Conservation (phyloP, 768 basidiomycete genomes). For the Naganishia antarctica region DNA sequence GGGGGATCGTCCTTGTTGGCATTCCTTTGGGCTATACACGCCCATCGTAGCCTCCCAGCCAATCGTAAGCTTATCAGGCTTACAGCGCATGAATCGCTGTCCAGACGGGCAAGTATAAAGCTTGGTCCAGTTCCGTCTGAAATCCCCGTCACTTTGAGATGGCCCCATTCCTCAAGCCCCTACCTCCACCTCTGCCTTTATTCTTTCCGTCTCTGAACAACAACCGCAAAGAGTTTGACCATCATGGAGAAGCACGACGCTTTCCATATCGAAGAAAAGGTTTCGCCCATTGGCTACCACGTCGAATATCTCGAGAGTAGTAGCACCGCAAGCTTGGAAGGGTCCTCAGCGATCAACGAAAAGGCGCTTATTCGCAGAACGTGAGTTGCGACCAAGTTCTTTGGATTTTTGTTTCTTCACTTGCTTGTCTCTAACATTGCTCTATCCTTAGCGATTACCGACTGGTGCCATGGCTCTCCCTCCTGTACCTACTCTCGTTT, state of each 20-base stretch:
- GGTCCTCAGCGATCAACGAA: conserved; percentile 60
- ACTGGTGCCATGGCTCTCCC: conserved; percentile 70
- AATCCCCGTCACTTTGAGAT: too few species aligned
- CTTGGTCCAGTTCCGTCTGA: neutral
- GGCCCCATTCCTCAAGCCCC: too few species aligned
- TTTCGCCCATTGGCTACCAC: conserved; percentile 12
- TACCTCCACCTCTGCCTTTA: too few species aligned
- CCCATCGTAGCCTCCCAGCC: too few species aligned
- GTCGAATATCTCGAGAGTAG: conserved; percentile 18
- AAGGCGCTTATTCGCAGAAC: conserved; percentile 66
- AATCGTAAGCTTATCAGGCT: conserved; percentile 1
- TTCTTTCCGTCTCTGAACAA: too few species aligned
- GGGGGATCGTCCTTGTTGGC: too few species aligned
- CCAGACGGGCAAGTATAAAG: neutral
- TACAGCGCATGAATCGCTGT: too few species aligned
- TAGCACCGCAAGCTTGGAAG: conserved; percentile 19
- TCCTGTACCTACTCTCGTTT: conserved; percentile 73
- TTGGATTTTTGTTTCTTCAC: too few species aligned
- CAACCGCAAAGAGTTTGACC: too few species aligned
- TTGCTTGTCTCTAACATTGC: neutral
- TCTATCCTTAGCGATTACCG: conserved; percentile 35
- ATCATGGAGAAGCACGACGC: conserved; percentile 12
- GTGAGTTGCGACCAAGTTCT: conserved; percentile 51
- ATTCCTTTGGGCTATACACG: neutral
- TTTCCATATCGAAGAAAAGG: conserved; percentile 17